Percentiles rank a stretch among this genome's conserved stretches.
Conservation (phyloP, 768 basidiomycete genomes). For the Serendipita sp. region DNA sequence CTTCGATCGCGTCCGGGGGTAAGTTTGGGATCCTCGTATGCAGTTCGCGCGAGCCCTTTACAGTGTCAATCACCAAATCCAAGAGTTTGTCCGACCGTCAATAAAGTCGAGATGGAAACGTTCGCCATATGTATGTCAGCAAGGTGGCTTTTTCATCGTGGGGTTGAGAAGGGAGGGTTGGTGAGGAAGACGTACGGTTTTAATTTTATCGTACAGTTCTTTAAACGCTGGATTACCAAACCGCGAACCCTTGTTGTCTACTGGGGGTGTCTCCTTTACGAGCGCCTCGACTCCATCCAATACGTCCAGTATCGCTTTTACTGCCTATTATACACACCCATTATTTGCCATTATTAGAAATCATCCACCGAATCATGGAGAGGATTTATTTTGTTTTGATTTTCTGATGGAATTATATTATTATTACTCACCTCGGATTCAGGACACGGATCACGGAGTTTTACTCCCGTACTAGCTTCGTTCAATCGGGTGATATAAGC, state of each 20-base stretch:
- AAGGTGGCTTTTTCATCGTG: neutral
- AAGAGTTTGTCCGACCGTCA: neutral
- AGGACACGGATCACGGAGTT: conserved; percentile 47
- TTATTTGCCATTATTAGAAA: neutral
- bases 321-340: conserved; percentile 30
- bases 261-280: conserved; percentile 58
- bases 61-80: neutral
- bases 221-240: conserved; percentile 97
- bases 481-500: conserved; percentile 63
- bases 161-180: neutral
- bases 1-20: conserved; percentile 39
- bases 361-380: neutral
- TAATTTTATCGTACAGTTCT: conserved; percentile 72
- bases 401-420: neutral
- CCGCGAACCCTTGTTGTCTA: conserved; percentile 77
- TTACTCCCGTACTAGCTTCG: conserved; percentile 54
- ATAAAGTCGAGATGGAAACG: too few species aligned
- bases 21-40: conserved; percentile 45
- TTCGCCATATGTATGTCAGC: neutral
- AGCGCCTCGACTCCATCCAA: conserved; percentile 51
- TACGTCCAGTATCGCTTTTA: conserved; percentile 41
- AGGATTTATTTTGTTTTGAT: neutral
- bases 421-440: conserved; percentile 39
- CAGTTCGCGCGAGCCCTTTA: conserved; percentile 36
- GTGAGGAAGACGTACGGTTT: conserved; percentile 31